A percentile compares a stretch with the other conserved stretches of the same genome.
phyloP scores from a whole-genome alignment of 129 eudicot genomes.

The Arctium minus region DNA sequence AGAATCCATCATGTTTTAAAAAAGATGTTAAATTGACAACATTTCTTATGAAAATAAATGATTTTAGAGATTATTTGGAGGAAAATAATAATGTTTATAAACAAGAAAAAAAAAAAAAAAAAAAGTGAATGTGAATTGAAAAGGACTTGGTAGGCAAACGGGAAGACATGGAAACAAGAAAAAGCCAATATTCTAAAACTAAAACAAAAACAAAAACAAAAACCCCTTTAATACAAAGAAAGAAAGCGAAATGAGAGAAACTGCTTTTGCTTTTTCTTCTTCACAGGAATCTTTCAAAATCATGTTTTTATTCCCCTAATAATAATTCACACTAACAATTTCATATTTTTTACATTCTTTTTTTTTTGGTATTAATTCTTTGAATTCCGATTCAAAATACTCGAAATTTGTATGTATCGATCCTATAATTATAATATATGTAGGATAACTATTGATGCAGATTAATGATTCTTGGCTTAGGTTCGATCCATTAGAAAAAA shows the following conservation, averaged over 20 bases:
- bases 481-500: too few species aligned
- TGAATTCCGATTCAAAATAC: not conserved
- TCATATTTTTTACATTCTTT: not conserved
- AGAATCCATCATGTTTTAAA: too few species aligned
- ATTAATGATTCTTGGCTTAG: too few species aligned
- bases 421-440: not conserved
- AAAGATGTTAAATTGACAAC: not conserved
- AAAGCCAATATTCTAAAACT: constrained; percentile 19
- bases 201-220: constrained; percentile 17
- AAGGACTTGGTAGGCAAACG: constrained; percentile 18
- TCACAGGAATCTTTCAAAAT: constrained; percentile 54
- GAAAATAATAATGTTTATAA: not conserved
- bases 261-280: constrained; percentile 46
- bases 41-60: not conserved
- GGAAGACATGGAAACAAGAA: constrained; percentile 28
- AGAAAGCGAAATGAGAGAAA: constrained; percentile 68
- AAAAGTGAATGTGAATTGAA: constrained; percentile 4
- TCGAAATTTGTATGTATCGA: not conserved
- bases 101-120: not conserved
- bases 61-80: not conserved
- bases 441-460: too few species aligned
- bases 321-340: constrained; percentile 8
- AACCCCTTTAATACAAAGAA: constrained; percentile 6
- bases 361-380: not conserved
- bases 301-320: constrained; percentile 1